Conservation (phyloP, 306 rosid species). For the Prunus salicina region DNA sequence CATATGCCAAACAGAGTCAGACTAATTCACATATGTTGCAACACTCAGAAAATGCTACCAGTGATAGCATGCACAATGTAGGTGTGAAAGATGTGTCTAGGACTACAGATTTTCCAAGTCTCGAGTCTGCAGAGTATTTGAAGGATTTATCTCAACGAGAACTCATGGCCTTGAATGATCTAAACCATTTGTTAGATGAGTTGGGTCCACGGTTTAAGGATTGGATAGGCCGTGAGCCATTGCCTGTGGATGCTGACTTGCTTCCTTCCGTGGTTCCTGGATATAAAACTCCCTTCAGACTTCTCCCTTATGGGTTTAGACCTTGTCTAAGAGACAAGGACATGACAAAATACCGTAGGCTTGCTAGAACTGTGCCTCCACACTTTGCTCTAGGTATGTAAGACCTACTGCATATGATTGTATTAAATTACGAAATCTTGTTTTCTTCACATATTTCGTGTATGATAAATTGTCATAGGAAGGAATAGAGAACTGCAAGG, state of each 20-base stretch:
- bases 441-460: slow-evolving; percentile 1
- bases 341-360: slow-evolving; percentile 66
- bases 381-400: slow-evolving; percentile 89
- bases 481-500: slow-evolving; percentile 91
- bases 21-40: slow-evolving; percentile 18
- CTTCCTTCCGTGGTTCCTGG: slow-evolving; percentile 65
- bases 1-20: slow-evolving; percentile 30
- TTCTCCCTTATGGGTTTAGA: slow-evolving; percentile 71
- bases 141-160: slow-evolving; percentile 58
- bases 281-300: slow-evolving; percentile 72
- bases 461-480: slow-evolving; percentile 47
- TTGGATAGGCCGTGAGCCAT: slow-evolving; percentile 88
- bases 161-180: slow-evolving; percentile 52
- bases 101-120: slow-evolving; percentile 28
- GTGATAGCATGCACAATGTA: slow-evolving; percentile 11
- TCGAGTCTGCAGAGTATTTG: slow-evolving; percentile 37
- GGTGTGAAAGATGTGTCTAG: slow-evolving; percentile 24
- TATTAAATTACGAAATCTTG: slow-evolving; percentile 13
- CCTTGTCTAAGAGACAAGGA: slow-evolving; percentile 54
- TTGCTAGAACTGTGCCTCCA: slow-evolving; percentile 74
- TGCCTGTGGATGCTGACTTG: slow-evolving; percentile 92
- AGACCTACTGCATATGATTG: slow-evolving; percentile 25
- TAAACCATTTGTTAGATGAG: slow-evolving; percentile 71
- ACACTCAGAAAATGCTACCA: slow-evolving; percentile 21
- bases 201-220: slow-evolving; percentile 84